Evolutionary conservation across 148 eudicot genomes (phyloP), one percentile per base, ranked within the genome.

Genomic region (Vaccinium corymbosum): DNA sequence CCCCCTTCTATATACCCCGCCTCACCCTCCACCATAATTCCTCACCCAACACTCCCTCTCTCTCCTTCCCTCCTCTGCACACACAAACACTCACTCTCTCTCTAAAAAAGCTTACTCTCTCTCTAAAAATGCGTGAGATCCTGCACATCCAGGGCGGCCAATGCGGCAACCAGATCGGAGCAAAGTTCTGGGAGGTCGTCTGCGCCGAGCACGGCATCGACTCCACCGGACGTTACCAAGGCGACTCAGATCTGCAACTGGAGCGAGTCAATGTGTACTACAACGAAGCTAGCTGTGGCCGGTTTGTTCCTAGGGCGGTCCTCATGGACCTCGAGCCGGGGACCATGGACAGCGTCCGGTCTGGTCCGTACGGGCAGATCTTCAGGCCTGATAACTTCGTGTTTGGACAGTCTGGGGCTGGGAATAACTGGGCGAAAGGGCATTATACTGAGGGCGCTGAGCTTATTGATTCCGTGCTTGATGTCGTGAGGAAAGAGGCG

Each of bases 241-340:
- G 92, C 6, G 87, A 86, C 71, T 83, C 90, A 2, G 90, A 87
- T 14, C 74, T 88, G 0, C 91, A 90, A 56, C 84, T 88, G 0
- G 92, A 90, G 80, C 87, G 92, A 15, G 87, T 89, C 6, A 89
- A 90, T 16, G 92, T 90, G 1, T 90, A 90, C 90, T 90, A 86
- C 82, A 90, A 90, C 15, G 92, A 90, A 52, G 92, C 90, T 0
- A 87, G 89, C 19, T 89, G 92, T 79, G 92, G 92, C 1, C 81
- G 92, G 1, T 90, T 88, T 52, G 92, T 90, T 7, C 92, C 92
- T 1, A 83, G 92, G 5, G 90, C 92, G n/a, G 90, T 90, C 14
- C 86, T 90, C 64, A 79, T 90, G 90, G 92, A 90, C 86, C 90
- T 90, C 51, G 92, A 90, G 53, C 92, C 92, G 1, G 92, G 92